Evolutionary conservation across 148 eudicot genomes (phyloP), one percentile per base, ranked within the genome.

Genomic region (Rhododendron kiyosumense): DNA sequence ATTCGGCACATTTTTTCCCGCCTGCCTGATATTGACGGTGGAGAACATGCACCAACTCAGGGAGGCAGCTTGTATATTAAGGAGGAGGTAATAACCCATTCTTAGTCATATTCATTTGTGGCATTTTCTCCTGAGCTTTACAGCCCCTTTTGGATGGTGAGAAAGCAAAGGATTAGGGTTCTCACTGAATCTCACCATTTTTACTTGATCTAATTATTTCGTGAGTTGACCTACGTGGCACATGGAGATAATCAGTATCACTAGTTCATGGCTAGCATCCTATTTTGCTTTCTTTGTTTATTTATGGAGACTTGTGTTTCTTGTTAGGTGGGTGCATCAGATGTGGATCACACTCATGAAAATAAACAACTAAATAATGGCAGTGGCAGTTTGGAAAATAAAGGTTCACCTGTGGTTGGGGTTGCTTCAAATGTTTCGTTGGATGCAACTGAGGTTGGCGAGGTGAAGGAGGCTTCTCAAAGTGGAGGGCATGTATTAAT

Each of bases 1-100:
- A 89, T 95, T 73, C 91, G 95, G 89, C 93, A 96, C 87, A 92
- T 96, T 87, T 96, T 95, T 85, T 88, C 92, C 52, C 96, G 89
- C 84, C 94, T 96, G 54, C 89, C 90, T 48, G 86, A 93, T 78
- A 92, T 96, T 84, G 89, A 91, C 84, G 86, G 76, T 63, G 83
- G 85, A 8, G 90, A 85, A 78, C 84, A 83, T 83, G 85, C 89
- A 79, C 79, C 85, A 81, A 81, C 84, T 46, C 86, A 89, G 85
- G 91, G 86, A 69, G 88, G 85, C 81, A 75, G 73, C 84, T 87
- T 92, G 76, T 32, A 71, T 51, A 59, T 74, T 63, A 87, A 88
- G 54, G 75, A 89, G 45, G 93, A 94, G 96, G 96, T 94, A 89
- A 28, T 71, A 28, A 30, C 76, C 8, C 38, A 71, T 28, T 30